Evolutionary conservation across 345 rosid genomes (phyloP).

Genomic region (Salix caprea): DNA sequence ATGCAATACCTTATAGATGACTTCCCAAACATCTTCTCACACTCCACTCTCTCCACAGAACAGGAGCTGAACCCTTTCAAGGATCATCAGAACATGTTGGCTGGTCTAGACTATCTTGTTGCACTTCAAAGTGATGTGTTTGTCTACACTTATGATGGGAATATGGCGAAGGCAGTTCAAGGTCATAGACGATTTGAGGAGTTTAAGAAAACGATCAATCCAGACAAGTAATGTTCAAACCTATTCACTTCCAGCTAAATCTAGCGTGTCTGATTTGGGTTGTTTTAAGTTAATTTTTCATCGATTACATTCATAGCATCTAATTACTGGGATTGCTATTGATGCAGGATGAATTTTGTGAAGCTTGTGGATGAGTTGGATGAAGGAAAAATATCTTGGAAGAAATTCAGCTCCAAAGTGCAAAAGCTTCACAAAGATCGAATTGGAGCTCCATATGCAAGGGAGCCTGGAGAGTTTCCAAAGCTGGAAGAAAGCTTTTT

Average conservation of each 20-base stretch:
- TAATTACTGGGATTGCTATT: not conserved
- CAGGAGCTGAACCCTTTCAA: slow-evolving; percentile 70
- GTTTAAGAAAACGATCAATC: slow-evolving; percentile 82
- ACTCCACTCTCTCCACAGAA: slow-evolving; percentile 67
- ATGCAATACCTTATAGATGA: slow-evolving; percentile 67
- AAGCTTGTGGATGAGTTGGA: slow-evolving; percentile 74
- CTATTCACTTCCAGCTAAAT: not conserved
- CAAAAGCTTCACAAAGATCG: slow-evolving; percentile 71
- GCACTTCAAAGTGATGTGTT: slow-evolving; percentile 87
- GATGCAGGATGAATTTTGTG: slow-evolving; percentile 76
- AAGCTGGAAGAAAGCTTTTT: slow-evolving; percentile 90
- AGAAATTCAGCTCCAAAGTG: slow-evolving; percentile 76
- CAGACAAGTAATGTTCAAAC: slow-evolving; percentile 59
- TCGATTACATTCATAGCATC: not conserved
- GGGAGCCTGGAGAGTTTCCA: slow-evolving; percentile 77
- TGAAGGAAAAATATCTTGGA: slow-evolving; percentile 74
- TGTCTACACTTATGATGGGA: slow-evolving; percentile 86
- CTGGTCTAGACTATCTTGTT: slow-evolving; percentile 81
- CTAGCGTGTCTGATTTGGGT: not conserved
- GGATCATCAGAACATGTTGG: slow-evolving; percentile 91
- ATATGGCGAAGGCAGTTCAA: slow-evolving; percentile 98
- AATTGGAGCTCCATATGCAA: slow-evolving; percentile 64
- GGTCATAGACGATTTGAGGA: slow-evolving; percentile 85
- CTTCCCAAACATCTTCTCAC: slow-evolving; percentile 75
- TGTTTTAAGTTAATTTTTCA: not conserved